These are phyloP conservation scores for Corymbia maculata DNA, from an alignment of 345 rosid species.

Conservation along the genomic window DNA sequence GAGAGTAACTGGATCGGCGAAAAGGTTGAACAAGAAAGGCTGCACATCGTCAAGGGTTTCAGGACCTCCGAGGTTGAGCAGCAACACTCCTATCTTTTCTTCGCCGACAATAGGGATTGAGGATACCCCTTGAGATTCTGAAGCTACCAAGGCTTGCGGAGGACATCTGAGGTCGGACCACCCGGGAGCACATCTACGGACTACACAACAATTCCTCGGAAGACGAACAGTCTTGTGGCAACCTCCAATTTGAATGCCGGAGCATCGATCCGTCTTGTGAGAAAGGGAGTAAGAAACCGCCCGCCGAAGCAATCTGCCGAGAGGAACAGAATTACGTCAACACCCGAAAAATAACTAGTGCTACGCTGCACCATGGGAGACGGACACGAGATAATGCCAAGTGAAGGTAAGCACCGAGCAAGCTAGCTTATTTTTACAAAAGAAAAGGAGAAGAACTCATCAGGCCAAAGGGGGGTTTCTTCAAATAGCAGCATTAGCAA, in stretches of 20 bases:
- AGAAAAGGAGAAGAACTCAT: not conserved
- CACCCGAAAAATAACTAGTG: not conserved
- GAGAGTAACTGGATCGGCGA: conserved; percentile 78
- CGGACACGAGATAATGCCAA: not conserved
- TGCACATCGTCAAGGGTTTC: conserved; percentile 98
- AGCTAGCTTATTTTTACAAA: not conserved
- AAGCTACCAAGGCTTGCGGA: conserved; percentile 51
- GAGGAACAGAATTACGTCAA: not conserved
- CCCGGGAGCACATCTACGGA: conserved; percentile 14
- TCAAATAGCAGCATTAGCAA: not conserved
- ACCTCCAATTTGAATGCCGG: conserved; percentile 24
- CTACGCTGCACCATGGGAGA: not conserved
- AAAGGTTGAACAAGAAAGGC: conserved; percentile 96
- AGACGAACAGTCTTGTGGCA: conserved; percentile 4
- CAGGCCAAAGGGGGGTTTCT: not conserved
- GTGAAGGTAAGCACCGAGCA: not conserved
- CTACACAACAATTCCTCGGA: conserved; percentile 8
- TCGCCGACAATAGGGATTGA: conserved; percentile 25
- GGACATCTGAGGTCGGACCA: conserved; percentile 15
- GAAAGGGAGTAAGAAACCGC: conserved; percentile 38
- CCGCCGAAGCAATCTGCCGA: not conserved
- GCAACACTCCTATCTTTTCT: conserved; percentile 71
- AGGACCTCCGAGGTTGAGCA: conserved; percentile 97
- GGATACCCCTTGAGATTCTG: conserved; percentile 29
- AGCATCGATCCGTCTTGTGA: conserved; percentile 21